A percentile compares a stretch with the other conserved stretches of the same genome.
These are phyloP conservation scores for Croton laevigatus DNA, from an alignment of 441 rosid species.

Conservation along the genomic window DNA sequence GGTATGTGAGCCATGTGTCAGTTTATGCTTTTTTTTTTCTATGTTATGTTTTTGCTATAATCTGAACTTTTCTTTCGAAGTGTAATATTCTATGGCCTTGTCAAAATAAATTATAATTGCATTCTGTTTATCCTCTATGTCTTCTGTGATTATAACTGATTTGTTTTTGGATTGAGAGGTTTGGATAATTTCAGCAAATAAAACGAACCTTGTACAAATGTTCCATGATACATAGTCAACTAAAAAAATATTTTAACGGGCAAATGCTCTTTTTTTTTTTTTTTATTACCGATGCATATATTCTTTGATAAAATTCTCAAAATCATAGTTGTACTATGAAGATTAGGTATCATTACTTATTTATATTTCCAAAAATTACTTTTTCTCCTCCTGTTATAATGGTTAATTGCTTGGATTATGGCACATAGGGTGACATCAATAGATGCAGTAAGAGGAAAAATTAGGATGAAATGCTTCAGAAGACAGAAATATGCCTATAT, in stretches of 20 bases:
- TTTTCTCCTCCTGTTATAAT: not conserved
- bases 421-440: not conserved
- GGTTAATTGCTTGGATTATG: not conserved
- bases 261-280: too few relatives aligned
- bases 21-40: not conserved
- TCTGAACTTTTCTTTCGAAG: not conserved
- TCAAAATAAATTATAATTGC: not conserved
- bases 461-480: not conserved
- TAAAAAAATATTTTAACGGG: not conserved
- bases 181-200: not conserved
- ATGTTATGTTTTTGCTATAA: not conserved
- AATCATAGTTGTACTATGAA: not conserved
- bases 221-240: not conserved
- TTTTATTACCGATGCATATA: too few relatives aligned
- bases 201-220: not conserved
- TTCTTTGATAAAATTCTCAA: not conserved
- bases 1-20: conserved; percentile 36
- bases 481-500: not conserved
- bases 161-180: not conserved
- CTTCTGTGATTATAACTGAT: not conserved
- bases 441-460: not conserved
- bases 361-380: not conserved
- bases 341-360: not conserved
- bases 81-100: not conserved
- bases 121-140: not conserved